These are phyloP conservation scores for Laburnicola sp. DNA, from an alignment of 2,329 filamentous ascomycete genomes.

Conservation along the genomic window DNA sequence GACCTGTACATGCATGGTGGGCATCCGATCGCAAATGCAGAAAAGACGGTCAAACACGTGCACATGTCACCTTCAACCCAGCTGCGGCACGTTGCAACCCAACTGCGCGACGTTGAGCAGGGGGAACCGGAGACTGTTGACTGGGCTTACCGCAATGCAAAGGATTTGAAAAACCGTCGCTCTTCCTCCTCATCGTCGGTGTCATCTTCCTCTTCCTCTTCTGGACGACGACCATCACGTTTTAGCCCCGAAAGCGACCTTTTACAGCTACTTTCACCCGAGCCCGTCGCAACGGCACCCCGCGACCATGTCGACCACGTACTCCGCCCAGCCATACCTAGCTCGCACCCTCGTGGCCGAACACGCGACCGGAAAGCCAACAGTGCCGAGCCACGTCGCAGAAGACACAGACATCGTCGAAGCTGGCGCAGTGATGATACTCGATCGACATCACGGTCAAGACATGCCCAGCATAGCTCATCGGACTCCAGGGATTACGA, in stretches of 20 bases:
- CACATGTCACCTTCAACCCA: conserved; percentile 3
- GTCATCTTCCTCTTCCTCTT: conserved; percentile 15
- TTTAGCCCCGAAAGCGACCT: conserved; percentile 26
- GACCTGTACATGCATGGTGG: background rate
- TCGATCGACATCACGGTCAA: conserved; percentile 10
- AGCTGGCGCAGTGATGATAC: conserved; percentile 14
- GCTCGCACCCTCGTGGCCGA: conserved; percentile 32
- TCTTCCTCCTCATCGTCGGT: background rate
- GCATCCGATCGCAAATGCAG: background rate
- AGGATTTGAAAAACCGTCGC: background rate
- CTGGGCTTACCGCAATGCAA: conserved; percentile 31
- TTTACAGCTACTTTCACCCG: conserved; percentile 24
- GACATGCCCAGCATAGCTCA: conserved; percentile 8
- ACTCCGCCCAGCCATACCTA: conserved; percentile 25
- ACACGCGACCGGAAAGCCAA: conserved; percentile 16
- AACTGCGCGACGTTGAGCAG: conserved; percentile 13
- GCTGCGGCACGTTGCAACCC: conserved; percentile 7
- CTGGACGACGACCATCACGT: conserved; percentile 11
- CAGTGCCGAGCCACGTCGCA: conserved; percentile 6
- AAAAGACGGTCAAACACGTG: background rate
- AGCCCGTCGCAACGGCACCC: conserved; percentile 22
- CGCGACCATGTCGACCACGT: conserved; percentile 38
- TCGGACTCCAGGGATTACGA: conserved; percentile 19
- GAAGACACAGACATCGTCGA: conserved; percentile 17
- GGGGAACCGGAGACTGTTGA: conserved; percentile 27